Evolutionary conservation across 2,329 filamentous ascomycete species (phyloP), one percentile per base, ranked within the genome.

Genomic region (Calonectria ilicicola): DNA sequence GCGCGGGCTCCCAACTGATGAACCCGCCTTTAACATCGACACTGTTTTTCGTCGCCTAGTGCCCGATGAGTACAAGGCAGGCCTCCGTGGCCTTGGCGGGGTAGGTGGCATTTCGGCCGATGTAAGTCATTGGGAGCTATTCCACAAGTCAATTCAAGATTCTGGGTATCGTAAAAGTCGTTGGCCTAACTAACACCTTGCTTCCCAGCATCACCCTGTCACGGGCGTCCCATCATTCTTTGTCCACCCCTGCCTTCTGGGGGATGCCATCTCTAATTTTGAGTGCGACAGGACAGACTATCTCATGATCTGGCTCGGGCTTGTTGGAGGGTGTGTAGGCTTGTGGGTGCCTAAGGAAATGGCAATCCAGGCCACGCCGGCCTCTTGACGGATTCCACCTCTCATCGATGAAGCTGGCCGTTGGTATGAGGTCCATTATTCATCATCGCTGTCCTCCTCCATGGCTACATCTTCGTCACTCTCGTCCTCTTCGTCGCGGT

Each of bases 191-290:
- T 86, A 85, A 88, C 79, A 74, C 60, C 68, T 80, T 79, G 70
- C 70, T 69, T 76, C 79, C 82, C 84, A 96, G 91, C 92, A 97
- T 83, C 95, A 98, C 87, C 96, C 97, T 65, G 84, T 94, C 72
- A 94, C 92, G 70, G 93, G 93, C 66, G 84, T 92, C 71, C 95
- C 95, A 47, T 91, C 92, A 63, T 98, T 96, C 84, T 98, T 98
- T 84, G 89, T 98, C 78, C 97, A 99, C 85, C 96, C 97, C 27
- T 98, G 97, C 85, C 91, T 94, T 82, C 94, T 97, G 10, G 94
- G 93, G 69, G 93, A 96, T 76, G 94, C 94, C 65, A 94, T 98
- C 89, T 87, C 87, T 77, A 87, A 86, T 65, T 92, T 95, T 79
- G 85, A 89, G 77, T 92, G 90, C 78, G 83, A 87, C 81, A 86